Percentiles rank a stretch among this genome's conserved stretches.
These are phyloP conservation scores for Penicillium lividum DNA, from an alignment of 495 filamentous ascomycete genomes.

Conservation along the genomic window DNA sequence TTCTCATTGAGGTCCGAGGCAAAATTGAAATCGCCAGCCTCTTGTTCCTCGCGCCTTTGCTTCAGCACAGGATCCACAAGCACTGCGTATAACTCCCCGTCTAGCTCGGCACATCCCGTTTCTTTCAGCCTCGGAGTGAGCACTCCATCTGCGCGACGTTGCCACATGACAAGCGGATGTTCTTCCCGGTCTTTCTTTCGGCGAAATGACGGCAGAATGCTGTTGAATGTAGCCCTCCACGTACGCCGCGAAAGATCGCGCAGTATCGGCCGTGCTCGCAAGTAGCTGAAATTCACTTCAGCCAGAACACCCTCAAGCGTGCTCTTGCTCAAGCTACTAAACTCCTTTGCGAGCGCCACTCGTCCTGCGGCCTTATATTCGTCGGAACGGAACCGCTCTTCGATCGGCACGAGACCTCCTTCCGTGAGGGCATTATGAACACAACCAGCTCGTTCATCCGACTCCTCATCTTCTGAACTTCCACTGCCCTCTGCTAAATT, in stretches of 20 bases:
- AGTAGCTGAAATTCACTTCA: conserved; percentile 86
- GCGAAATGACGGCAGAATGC: conserved; percentile 68
- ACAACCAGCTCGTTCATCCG: conserved; percentile 16
- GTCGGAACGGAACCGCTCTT: conserved; percentile 72
- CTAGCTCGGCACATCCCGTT: conserved; percentile 77
- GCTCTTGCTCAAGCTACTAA: conserved; percentile 74
- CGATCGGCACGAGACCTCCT: conserved; percentile 51
- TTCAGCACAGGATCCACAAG: conserved; percentile 65
- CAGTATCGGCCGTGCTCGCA: conserved; percentile 71
- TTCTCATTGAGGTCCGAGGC: conserved; percentile 70
- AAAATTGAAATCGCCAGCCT: conserved; percentile 59
- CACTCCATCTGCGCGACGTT: conserved; percentile 48
- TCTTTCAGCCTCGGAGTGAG: conserved; percentile 60
- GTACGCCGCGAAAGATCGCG: conserved; percentile 74
- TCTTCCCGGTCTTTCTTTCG: conserved; percentile 59
- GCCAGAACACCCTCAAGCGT: conserved; percentile 86
- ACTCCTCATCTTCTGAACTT: conserved; percentile 12
- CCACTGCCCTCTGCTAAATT: conserved; percentile 44
- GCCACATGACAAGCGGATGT: conserved; percentile 68
- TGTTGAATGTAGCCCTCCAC: conserved; percentile 82
- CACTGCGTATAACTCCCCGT: conserved; percentile 71
- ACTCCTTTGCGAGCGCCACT: conserved; percentile 67
- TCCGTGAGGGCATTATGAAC: conserved; percentile 14
- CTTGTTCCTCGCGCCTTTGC: conserved; percentile 55
- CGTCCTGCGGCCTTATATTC: conserved; percentile 75